Evolutionary conservation across 2,329 filamentous ascomycete species (phyloP).

Genomic region (Diaporthe sp.): DNA sequence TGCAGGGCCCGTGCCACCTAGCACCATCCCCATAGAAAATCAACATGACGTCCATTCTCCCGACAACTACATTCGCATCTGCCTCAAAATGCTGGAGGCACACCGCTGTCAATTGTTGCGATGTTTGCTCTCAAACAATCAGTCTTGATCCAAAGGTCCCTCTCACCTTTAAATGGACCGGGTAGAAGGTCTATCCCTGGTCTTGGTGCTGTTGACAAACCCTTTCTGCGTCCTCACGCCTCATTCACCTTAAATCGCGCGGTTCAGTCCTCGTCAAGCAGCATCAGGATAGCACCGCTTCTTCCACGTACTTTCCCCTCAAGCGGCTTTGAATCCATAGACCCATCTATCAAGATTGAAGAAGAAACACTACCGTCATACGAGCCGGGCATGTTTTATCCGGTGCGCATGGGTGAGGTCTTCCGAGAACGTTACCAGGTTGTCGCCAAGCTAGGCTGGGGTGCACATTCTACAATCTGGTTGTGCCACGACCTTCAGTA

Average conservation of each 20-base stretch:
- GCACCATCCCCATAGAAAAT: background rate
- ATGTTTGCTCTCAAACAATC: background rate
- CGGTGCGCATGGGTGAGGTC: background rate
- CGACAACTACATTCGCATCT: background rate
- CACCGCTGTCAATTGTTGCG: background rate
- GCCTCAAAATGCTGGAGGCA: background rate
- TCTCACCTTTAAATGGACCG: too few species aligned
- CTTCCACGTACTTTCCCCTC: background rate
- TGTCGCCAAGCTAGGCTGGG: conserved; percentile 11
- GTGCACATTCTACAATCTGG: background rate
- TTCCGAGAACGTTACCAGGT: conserved; percentile 2
- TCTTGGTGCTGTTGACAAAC: background rate
- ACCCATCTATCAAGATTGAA: background rate
- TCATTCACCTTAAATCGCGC: background rate
- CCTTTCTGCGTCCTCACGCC: too few species aligned
- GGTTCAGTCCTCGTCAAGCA: background rate
- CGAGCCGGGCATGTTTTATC: background rate
- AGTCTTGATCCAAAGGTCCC: background rate
- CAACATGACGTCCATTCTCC: background rate
- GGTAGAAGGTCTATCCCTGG: too few species aligned
- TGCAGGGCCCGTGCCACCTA: background rate
- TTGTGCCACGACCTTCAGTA: background rate
- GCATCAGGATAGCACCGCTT: background rate
- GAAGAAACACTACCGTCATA: background rate
- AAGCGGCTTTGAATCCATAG: background rate